Conservation (phyloP, 768 basidiomycete species). For the Lactarius vividus region DNA sequence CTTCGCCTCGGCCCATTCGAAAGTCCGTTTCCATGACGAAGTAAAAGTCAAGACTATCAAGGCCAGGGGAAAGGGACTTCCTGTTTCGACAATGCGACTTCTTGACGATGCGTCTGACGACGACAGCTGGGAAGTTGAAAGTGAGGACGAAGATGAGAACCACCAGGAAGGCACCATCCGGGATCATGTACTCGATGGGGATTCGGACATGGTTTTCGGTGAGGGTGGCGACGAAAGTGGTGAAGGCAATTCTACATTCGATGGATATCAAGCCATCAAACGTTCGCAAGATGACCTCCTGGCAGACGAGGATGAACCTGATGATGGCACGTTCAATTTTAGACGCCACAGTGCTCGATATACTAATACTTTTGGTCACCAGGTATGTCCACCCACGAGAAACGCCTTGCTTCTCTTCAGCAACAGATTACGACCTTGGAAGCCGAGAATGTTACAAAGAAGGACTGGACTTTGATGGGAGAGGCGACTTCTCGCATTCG, state of each 20-base stretch:
- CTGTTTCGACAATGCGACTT: slow-evolving; percentile 43
- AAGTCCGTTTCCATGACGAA: slow-evolving; percentile 76
- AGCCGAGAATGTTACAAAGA: slow-evolving; percentile 79
- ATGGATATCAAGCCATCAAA: slow-evolving; percentile 51
- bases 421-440: slow-evolving; percentile 83
- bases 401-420: slow-evolving; percentile 66
- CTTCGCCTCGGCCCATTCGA: slow-evolving; percentile 26
- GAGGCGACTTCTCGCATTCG: slow-evolving; percentile 80
- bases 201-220: slow-evolving; percentile 28
- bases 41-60: slow-evolving; percentile 82
- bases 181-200: slow-evolving; percentile 27
- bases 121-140: slow-evolving; percentile 27
- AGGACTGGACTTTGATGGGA: slow-evolving; percentile 92
- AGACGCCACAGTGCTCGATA: background rate
- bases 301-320: slow-evolving; percentile 62
- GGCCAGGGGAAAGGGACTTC: slow-evolving; percentile 62
- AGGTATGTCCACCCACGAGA: slow-evolving; percentile 79
- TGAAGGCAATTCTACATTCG: slow-evolving; percentile 35
- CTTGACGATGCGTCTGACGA: slow-evolving; percentile 42
- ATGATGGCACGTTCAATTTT: slow-evolving; percentile 24
- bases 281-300: slow-evolving; percentile 78
- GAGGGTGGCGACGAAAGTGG: slow-evolving; percentile 20
- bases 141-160: slow-evolving; percentile 24
- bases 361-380: slow-evolving; percentile 5
- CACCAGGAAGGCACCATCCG: slow-evolving; percentile 4